Percentiles rank a stretch among this genome's conserved stretches.
These are phyloP conservation scores for Yamadazyma akitaensis DNA, from an alignment of 805 yeast species.

Conservation along the genomic window DNA sequence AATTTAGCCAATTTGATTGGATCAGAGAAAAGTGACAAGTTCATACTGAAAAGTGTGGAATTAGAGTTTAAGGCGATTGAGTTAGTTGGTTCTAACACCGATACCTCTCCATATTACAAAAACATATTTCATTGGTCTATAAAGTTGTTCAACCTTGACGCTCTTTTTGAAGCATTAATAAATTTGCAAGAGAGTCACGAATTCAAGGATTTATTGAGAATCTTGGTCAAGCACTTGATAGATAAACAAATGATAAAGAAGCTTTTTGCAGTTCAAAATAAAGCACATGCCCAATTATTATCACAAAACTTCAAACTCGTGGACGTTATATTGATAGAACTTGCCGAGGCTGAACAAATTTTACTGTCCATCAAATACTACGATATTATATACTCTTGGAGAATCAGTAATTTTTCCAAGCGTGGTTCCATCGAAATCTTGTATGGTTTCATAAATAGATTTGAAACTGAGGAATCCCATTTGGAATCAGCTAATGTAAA, in stretches of 20 bases:
- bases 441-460: slow-evolving; percentile 35
- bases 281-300: slow-evolving; percentile 15
- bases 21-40: slow-evolving; percentile 1
- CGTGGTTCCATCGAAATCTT: slow-evolving; percentile 40
- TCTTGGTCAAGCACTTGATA: slow-evolving; percentile 26
- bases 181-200: background rate
- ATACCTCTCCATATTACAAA: slow-evolving; percentile 6
- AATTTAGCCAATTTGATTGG: slow-evolving; percentile 9
- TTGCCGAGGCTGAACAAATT: slow-evolving; percentile 30
- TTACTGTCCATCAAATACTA: slow-evolving; percentile 30
- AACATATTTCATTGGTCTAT: slow-evolving; percentile 9
- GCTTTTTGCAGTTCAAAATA: slow-evolving; percentile 16
- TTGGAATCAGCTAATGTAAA: slow-evolving; percentile 21
- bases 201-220: slow-evolving; percentile 14
- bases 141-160: slow-evolving; percentile 3
- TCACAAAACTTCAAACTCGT: slow-evolving; percentile 26
- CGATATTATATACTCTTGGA: slow-evolving; percentile 41
- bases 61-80: slow-evolving; percentile 11
- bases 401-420: slow-evolving; percentile 31
- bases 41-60: slow-evolving; percentile 8
- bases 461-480: slow-evolving; percentile 22
- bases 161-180: background rate
- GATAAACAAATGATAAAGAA: slow-evolving; percentile 19
- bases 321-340: slow-evolving; percentile 29
- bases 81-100: background rate